phyloP scores from a whole-genome alignment of 345 rosid species.

The Eucalyptus virginea region DNA sequence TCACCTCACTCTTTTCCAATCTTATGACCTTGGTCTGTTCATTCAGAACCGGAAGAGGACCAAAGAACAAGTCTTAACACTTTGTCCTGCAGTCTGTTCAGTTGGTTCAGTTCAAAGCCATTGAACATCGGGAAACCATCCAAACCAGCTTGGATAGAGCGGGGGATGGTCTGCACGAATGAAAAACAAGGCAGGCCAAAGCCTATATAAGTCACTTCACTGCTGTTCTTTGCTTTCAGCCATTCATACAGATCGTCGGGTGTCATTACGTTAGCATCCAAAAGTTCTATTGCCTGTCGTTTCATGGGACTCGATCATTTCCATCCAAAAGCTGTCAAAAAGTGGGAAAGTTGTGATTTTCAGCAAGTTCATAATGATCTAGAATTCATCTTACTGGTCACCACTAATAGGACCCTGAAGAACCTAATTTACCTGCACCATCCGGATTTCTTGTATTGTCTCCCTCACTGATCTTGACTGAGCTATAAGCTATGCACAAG shows the following conservation, averaged over 20 bases:
- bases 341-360: neutral
- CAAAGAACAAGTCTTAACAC: conserved; percentile 67
- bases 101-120: conserved; percentile 46
- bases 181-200: conserved; percentile 62
- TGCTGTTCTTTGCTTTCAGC: conserved; percentile 37
- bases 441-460: conserved; percentile 68
- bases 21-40: conserved; percentile 57
- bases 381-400: neutral
- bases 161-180: conserved; percentile 36
- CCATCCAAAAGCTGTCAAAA: conserved; percentile 40
- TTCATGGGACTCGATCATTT: conserved; percentile 45
- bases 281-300: conserved; percentile 53
- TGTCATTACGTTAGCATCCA: conserved; percentile 39
- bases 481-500: conserved; percentile 58
- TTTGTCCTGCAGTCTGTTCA: conserved; percentile 65
- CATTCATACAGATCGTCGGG: conserved; percentile 33
- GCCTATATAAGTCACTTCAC: conserved; percentile 29
- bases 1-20: conserved; percentile 46
- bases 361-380: neutral
- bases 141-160: conserved; percentile 52
- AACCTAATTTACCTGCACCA: conserved; percentile 54
- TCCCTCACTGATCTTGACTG: conserved; percentile 68
- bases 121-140: conserved; percentile 50
- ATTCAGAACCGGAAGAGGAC: conserved; percentile 53
- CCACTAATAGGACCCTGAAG: neutral